Base-by-base conservation (phyloP, 805 yeast species). In the Cyberlindnera euphorbiiphila region DNA sequence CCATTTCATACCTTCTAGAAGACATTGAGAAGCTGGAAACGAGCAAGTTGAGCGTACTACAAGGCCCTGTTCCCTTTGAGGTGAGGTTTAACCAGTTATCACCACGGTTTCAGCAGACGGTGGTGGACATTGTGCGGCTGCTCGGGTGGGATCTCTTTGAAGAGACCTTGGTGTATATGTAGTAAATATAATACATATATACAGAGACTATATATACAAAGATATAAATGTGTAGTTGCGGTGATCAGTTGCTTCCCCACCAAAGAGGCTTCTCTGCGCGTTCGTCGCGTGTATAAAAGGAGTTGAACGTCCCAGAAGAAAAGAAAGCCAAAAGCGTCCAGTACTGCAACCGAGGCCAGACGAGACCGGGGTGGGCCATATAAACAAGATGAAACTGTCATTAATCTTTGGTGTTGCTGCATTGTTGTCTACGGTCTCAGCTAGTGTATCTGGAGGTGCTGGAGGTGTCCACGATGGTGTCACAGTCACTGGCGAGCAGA, bases 81-180 rank as follows among this genome's bases (percentile, higher is more conserved):
- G 37, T 33, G 20, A 10, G 6, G 9, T 34, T 20, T 24, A 14
- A 5, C 9, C 19, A 26, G 4, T 26, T 37, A 26, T 21, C 38
- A 1, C 35, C 40, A 9, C 15, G 26, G 13, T 39, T 38, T 28
- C 36, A 36, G 24, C n/a, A 30, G 19, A 29, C 23, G 3, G 24
- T 23, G 10, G 24, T 37, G 9, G 41, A 42, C 31, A 10, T 25
- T 4, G 10, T 42, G 5, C 20, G 46, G 20, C 25, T 42, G 9
- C 8, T 42, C 9, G 46, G 46, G 6, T 35, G 42, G 43, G 40
- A 35, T 4, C 23, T 42, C 17, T 39, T 28, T 25, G 36, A 36
- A 8, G 32, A 41, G 16, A 25, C 25, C 6, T 22, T 32, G 6
- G 22, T 40, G 15, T 31, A 15, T 23, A 12, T 39, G 6, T 39